A percentile compares a stretch with the other conserved stretches of the same genome.
These are phyloP conservation scores for Fragilaria radians DNA, from an alignment of 108 stramenopile species.

Conservation along the genomic window DNA sequence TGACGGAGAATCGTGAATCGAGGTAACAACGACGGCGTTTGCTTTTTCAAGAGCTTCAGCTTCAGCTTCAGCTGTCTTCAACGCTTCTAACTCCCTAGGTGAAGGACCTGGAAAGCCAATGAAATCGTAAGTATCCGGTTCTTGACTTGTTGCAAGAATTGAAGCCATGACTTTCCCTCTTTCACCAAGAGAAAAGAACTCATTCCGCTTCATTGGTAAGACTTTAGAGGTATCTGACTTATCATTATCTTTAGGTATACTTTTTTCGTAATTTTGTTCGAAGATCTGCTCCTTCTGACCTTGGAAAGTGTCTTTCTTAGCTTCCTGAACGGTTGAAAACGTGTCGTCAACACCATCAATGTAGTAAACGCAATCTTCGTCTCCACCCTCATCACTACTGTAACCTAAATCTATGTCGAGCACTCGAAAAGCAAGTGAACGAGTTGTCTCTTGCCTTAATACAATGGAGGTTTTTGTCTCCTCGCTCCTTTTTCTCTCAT, in stretches of 20 bases:
- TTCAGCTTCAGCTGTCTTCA: constrained; percentile 21
- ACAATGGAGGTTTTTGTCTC: constrained; percentile 17
- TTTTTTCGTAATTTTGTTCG: neutral
- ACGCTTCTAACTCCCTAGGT: constrained; percentile 34
- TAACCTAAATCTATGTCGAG: constrained; percentile 78
- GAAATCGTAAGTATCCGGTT: constrained; percentile 53
- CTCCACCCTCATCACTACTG: constrained; percentile 88
- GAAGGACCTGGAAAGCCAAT: constrained; percentile 70
- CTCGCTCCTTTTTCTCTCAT: neutral
- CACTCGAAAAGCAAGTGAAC: constrained; percentile 53
- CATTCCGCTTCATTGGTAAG: constrained; percentile 66
- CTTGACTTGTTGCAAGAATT: constrained; percentile 36
- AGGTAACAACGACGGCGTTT: constrained; percentile 6
- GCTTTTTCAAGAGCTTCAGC: constrained; percentile 22
- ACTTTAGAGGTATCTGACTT: constrained; percentile 1
- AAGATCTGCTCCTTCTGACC: neutral
- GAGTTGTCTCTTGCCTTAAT: constrained; percentile 60
- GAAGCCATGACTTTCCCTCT: constrained; percentile 57
- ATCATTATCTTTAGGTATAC: constrained; percentile 10
- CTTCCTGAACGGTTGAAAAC: constrained; percentile 31
- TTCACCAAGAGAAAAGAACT: constrained; percentile 62
- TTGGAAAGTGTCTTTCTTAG: neutral
- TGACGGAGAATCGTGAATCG: constrained; percentile 10
- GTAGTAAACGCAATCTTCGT: constrained; percentile 71
- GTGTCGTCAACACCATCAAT: constrained; percentile 78